Evolutionary conservation across 1,284 basidiomycete species (phyloP).

Genomic region (Tetrapyrgos nigripes): DNA sequence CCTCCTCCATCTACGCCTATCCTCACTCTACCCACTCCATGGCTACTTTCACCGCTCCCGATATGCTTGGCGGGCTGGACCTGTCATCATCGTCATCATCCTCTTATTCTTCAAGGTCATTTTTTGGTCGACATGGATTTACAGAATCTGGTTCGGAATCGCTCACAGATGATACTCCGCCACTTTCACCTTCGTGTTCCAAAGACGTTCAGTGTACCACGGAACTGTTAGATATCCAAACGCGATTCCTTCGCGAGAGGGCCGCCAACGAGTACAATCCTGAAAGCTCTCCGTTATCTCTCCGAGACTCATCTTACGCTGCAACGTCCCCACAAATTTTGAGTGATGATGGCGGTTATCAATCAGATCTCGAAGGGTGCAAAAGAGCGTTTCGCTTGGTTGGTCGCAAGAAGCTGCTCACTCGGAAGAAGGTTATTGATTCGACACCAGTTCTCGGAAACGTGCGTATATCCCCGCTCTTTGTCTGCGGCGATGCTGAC

Average conservation of each 20-base stretch:
- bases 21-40: not conserved
- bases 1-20: not conserved
- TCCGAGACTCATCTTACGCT: too few relatives aligned
- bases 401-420: not conserved
- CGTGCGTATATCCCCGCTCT: too few relatives aligned
- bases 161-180: slow-evolving; percentile 1
- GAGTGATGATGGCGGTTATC: not conserved
- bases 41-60: not conserved
- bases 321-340: not conserved
- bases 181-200: slow-evolving; percentile 2
- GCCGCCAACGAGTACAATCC: too few relatives aligned
- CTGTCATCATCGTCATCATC: slow-evolving; percentile 13
- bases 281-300: too few relatives aligned
- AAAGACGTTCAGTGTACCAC: not conserved
- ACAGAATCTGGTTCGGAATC: slow-evolving; percentile 2
- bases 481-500: too few relatives aligned
- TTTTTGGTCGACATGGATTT: not conserved
- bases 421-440: too few relatives aligned
- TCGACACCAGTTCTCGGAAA: too few relatives aligned
- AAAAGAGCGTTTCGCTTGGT: not conserved
- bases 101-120: slow-evolving; percentile 8
- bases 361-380: not conserved
- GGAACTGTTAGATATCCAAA: not conserved
- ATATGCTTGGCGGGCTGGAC: slow-evolving; percentile 12
- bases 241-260: not conserved